A percentile compares a stretch with the other conserved stretches of the same genome.
Evolutionary conservation across 345 rosid genomes (phyloP).

Genomic region (Rubroshorea leprosula): DNA sequence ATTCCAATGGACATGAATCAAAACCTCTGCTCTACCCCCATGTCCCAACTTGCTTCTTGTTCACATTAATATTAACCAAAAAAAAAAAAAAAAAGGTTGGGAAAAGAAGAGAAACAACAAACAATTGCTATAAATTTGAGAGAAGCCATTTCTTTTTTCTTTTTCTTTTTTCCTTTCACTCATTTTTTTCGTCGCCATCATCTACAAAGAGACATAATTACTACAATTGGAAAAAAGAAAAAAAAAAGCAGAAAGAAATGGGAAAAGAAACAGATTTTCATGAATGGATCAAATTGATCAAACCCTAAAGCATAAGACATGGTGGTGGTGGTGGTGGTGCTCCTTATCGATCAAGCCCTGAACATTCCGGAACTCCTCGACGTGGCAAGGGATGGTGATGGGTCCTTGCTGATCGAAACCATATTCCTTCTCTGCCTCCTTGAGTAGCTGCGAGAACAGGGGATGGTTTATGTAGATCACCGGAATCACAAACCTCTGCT

Average conservation of each 20-base stretch:
- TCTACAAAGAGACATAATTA: too few species aligned
- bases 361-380: constrained; percentile 63
- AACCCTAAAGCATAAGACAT: constrained; percentile 46
- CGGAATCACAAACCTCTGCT: constrained; percentile 67
- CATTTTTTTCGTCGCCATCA: too few species aligned
- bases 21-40: too few species aligned
- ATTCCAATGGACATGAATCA: too few species aligned
- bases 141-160: too few species aligned
- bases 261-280: constrained; percentile 3
- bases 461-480: constrained; percentile 75
- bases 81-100: too few species aligned
- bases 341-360: constrained; percentile 66
- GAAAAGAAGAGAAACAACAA: too few species aligned
- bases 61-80: too few species aligned
- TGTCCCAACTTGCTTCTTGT: too few species aligned
- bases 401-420: constrained; percentile 81
- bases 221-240: background rate
- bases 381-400: constrained; percentile 76
- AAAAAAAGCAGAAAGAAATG: background rate
- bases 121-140: too few species aligned
- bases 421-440: constrained; percentile 75
- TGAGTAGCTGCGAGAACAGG: constrained; percentile 51
- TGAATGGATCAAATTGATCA: constrained; percentile 14
- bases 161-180: too few species aligned
- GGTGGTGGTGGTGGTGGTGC: constrained; percentile 35